Evolutionary conservation across 2,329 filamentous ascomycete genomes (phyloP).

Genomic region (Hymenoscyphus occultus): DNA sequence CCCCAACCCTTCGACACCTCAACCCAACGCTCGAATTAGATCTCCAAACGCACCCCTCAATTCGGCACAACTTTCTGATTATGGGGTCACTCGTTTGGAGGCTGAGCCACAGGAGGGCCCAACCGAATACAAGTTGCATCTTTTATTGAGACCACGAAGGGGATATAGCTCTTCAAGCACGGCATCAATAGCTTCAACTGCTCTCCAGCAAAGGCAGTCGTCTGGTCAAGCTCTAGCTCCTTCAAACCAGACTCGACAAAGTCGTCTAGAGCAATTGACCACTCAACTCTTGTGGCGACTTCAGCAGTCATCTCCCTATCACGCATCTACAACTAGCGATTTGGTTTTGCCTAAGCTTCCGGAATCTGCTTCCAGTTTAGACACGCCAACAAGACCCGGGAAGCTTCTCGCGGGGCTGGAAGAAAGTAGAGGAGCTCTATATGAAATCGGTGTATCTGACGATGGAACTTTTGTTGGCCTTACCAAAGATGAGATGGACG

Average conservation of each 20-base stretch:
- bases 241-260: slow-evolving; percentile 67
- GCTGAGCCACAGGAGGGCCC: slow-evolving; percentile 92
- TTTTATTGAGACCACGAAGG: slow-evolving; percentile 75
- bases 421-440: slow-evolving; percentile 87
- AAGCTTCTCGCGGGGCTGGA: slow-evolving; percentile 77
- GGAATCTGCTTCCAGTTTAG: slow-evolving; percentile 52
- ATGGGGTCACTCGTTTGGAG: slow-evolving; percentile 71
- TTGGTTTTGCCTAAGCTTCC: slow-evolving; percentile 74
- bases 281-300: slow-evolving; percentile 93
- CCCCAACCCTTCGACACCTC: slow-evolving; percentile 31
- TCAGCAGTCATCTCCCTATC: slow-evolving; percentile 90
- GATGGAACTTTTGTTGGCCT: slow-evolving; percentile 88
- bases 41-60: slow-evolving; percentile 33
- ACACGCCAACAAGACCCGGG: slow-evolving; percentile 47
- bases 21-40: slow-evolving; percentile 19
- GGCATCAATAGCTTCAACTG: slow-evolving; percentile 43
- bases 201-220: slow-evolving; percentile 27
- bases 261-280: slow-evolving; percentile 84
- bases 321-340: slow-evolving; percentile 74
- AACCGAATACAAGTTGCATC: slow-evolving; percentile 93
- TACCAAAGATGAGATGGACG: slow-evolving; percentile 85
- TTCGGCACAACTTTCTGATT: slow-evolving; percentile 53
- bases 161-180: slow-evolving; percentile 73
- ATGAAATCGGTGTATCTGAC: slow-evolving; percentile 95
- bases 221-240: slow-evolving; percentile 25